These are phyloP conservation scores for Centrapalus pauciflorus DNA, from an alignment of 129 eudicot species.

Conservation along the genomic window DNA sequence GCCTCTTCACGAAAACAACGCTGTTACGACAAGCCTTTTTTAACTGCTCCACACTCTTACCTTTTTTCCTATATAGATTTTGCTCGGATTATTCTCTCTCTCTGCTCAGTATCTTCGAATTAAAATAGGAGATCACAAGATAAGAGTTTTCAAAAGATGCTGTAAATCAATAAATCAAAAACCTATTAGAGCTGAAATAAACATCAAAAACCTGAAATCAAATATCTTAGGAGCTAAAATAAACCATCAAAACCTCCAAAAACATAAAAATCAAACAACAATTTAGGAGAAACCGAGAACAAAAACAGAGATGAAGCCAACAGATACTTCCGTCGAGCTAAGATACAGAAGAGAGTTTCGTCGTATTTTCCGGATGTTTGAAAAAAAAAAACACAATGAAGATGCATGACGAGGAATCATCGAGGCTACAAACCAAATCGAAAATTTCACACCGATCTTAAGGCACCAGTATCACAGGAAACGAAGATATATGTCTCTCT, in stretches of 20 bases:
- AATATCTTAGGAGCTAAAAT: background rate
- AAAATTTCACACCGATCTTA: conserved; percentile 13
- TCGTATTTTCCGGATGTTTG: background rate
- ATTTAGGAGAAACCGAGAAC: background rate
- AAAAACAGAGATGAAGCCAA: background rate
- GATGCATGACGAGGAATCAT: background rate
- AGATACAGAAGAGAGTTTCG: background rate
- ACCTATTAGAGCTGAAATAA: conserved; percentile 10
- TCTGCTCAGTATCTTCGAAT: background rate
- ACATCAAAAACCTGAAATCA: conserved; percentile 11
- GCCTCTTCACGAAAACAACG: conserved; percentile 37
- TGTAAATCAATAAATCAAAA: conserved; percentile 2
- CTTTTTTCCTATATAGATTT: conserved; percentile 22
- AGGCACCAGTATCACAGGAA: background rate
- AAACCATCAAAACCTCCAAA: conserved; percentile 14
- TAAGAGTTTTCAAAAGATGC: conserved; percentile 1
- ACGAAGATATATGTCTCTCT: background rate
- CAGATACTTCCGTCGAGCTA: background rate
- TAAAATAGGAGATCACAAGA: background rate
- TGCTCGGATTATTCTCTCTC: conserved; percentile 6
- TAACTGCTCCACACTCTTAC: conserved; percentile 13
- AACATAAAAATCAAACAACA: background rate
- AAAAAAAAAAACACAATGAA: background rate
- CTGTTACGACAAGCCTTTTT: conserved; percentile 12
- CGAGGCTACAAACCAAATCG: conserved; percentile 1